Conservation (phyloP, 441 rosid genomes). For the Bocquillonia castaneifolia region DNA sequence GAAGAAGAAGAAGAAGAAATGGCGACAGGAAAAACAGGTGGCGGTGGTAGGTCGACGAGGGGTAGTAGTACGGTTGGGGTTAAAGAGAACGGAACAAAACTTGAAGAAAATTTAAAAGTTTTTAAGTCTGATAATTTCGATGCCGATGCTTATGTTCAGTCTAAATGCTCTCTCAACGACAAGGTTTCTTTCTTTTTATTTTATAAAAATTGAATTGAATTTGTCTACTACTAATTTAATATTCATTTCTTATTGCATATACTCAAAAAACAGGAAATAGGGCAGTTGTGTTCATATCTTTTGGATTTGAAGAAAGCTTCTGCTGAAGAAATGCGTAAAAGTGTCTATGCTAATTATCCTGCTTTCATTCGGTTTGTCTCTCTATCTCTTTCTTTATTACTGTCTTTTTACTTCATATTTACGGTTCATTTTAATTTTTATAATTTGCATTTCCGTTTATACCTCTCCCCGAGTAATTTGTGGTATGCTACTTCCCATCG, state of each 20-base stretch:
- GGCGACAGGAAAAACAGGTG: slow-evolving; percentile 52
- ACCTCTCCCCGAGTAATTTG: too few relatives aligned
- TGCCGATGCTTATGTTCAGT: slow-evolving; percentile 83
- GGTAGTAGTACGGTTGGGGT: background rate
- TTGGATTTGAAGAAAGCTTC: slow-evolving; percentile 95
- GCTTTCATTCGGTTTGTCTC: slow-evolving; percentile 79
- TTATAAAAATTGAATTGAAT: background rate
- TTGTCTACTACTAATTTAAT: background rate
- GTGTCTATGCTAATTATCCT: slow-evolving; percentile 94
- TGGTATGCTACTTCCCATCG: too few relatives aligned
- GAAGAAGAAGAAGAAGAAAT: slow-evolving; percentile 19
- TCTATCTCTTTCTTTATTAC: background rate
- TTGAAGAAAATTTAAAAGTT: slow-evolving; percentile 72
- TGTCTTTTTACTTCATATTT: background rate
- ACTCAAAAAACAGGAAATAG: slow-evolving; percentile 74
- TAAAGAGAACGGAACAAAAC: slow-evolving; percentile 66
- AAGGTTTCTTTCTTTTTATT: slow-evolving; percentile 40
- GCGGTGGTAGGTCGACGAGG: background rate
- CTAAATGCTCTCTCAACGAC: slow-evolving; percentile 91
- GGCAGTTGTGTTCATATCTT: slow-evolving; percentile 68
- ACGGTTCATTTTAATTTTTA: too few relatives aligned
- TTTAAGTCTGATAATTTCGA: slow-evolving; percentile 95
- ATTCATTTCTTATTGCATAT: background rate
- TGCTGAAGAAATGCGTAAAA: slow-evolving; percentile 97
- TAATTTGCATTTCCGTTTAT: too few relatives aligned